Conservation (phyloP, 345 rosid species). For the Aquilaria sinensis region DNA sequence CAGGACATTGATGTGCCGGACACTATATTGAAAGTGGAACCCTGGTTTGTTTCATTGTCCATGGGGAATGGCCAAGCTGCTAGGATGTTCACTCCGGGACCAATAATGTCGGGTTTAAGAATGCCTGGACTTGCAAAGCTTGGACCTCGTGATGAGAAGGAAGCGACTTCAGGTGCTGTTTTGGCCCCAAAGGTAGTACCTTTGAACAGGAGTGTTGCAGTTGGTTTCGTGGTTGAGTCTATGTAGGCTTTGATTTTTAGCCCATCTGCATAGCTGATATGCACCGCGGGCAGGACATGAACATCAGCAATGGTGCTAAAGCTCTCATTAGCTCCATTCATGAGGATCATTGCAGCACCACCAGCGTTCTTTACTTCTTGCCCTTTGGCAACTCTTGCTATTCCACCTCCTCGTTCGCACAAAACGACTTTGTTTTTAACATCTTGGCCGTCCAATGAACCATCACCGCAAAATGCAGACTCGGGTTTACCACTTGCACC, state of each 20-base stretch:
- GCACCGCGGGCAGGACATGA: conserved; percentile 20
- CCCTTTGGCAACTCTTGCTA: conserved; percentile 17
- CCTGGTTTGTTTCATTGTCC: conserved; percentile 8
- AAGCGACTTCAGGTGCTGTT: conserved; percentile 28
- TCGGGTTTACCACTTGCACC: conserved; percentile 18
- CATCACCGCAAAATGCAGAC: conserved; percentile 14
- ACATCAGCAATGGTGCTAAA: conserved; percentile 22
- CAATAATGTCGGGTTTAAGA: conserved; percentile 42
- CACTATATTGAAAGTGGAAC: conserved; percentile 17
- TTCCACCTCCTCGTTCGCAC: conserved; percentile 25
- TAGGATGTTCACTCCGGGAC: conserved; percentile 33
- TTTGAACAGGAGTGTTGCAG: conserved; percentile 16
- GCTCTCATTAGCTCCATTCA: conserved; percentile 17
- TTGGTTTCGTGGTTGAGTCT: conserved; percentile 10
- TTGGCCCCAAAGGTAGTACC: conserved; percentile 23
- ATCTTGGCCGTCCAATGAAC: conserved; percentile 12
- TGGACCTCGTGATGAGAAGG: conserved; percentile 52
- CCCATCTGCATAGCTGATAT: conserved; percentile 18
- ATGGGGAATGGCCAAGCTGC: conserved; percentile 30
- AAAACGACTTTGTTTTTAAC: conserved; percentile 26
- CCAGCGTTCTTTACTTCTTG: conserved; percentile 27
- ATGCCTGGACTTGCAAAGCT: conserved; percentile 32
- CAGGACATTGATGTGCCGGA: conserved; percentile 46
- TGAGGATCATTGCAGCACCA: conserved; percentile 31
- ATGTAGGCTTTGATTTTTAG: conserved; percentile 21